These are phyloP conservation scores for Fusarium tupiense DNA, from an alignment of 2,329 filamentous ascomycete genomes.

Conservation along the genomic window DNA sequence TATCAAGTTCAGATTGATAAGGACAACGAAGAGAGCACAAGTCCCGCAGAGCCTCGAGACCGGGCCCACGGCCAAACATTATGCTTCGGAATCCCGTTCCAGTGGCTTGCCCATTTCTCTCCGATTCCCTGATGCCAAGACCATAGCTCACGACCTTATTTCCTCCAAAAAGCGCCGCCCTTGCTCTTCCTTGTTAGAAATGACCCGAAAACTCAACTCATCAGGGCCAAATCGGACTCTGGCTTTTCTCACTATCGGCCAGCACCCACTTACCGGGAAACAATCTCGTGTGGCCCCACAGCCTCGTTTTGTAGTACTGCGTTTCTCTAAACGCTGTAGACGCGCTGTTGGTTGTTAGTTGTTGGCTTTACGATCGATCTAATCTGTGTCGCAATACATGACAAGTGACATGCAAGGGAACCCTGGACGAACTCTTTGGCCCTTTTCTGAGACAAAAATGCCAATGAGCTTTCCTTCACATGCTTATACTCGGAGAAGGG, in stretches of 20 bases:
- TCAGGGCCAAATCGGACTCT: not conserved
- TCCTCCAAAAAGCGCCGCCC: not conserved
- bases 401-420: not conserved
- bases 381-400: not conserved
- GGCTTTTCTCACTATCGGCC: not conserved
- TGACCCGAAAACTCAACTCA: not conserved
- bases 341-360: not conserved
- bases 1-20: not conserved
- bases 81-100: not conserved
- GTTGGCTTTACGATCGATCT: not conserved
- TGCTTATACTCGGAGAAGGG: not conserved
- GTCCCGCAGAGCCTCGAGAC: not conserved
- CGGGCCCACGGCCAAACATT: not conserved
- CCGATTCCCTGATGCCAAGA: not conserved
- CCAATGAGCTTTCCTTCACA: not conserved
- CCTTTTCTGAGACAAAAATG: not conserved
- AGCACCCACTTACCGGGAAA: not conserved
- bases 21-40: not conserved
- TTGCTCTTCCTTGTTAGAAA: not conserved
- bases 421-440: not conserved
- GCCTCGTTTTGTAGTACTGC: not conserved
- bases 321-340: constrained; percentile 2
- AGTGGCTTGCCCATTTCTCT: not conserved
- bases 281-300: not conserved
- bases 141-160: not conserved